Evolutionary conservation across 495 filamentous ascomycete genomes (phyloP), one percentile per base, ranked within the genome.

Genomic region (Podospora australis): DNA sequence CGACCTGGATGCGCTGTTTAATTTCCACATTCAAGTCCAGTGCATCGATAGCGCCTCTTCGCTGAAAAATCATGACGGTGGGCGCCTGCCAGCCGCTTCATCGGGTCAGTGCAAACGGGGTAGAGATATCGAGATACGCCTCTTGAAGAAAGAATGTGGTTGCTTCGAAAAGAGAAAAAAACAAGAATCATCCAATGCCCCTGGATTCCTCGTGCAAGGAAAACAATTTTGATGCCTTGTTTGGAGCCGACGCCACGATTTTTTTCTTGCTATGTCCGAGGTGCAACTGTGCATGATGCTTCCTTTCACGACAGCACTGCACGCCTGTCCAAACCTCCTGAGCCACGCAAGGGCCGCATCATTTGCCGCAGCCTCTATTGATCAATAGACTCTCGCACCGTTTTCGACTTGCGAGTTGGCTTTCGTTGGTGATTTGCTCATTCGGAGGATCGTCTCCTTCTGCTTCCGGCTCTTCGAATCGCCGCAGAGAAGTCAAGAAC

Each of bases 41-140:
- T 34, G 22, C 22, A 3, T 51, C 48, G 32, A 45, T 51, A 51
- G 48, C 34, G 48, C 48, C 44, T 45, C 26, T 36, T 36, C n/a
- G 14, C n/a, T 36, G 11, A 14, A 16, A 17, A n/a, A n/a, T 16
- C 32, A 36, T 6, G 32, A 17, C 32, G 19, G 6, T n/a, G 32
- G 19, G 19, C 32, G 32, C 32, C 32, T 36, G 32, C n/a, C 9
- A 6, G 32, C 32, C 32, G 4, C 19, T 16, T 6, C n/a, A n/a
- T n/a, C n/a, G 11, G 32, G 32, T 36, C 32, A 36, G 32, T 36
- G 32, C 32, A 36, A 36, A 36, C 32, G n/a, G 32, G 32, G 4
- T 17, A 16, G n/a, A 36, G 32, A 17, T n/a, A n/a, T n/a, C n/a
- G n/a, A n/a, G n/a, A n/a, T n/a, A n/a, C n/a, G n/a, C n/a, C n/a